phyloP scores from a whole-genome alignment of 331 rosid species.

The Phaseolus coccineus region DNA sequence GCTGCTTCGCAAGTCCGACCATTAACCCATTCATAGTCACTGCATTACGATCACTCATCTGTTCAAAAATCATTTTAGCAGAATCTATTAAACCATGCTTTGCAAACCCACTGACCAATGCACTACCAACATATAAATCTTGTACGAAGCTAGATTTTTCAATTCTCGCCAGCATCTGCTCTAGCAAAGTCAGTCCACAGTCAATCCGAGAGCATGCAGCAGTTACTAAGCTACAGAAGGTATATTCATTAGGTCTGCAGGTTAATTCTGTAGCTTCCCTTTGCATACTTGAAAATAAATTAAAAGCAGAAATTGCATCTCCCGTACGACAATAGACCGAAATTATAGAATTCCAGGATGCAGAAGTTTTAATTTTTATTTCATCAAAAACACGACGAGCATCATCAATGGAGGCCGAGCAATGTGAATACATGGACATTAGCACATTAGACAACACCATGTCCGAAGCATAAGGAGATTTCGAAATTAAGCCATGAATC shows the following conservation, averaged over 20 bases:
- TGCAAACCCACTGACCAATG: slow-evolving; percentile 85
- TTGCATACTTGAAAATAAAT: slow-evolving; percentile 73
- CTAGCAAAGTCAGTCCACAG: slow-evolving; percentile 62
- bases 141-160: slow-evolving; percentile 67
- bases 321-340: slow-evolving; percentile 78
- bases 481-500: slow-evolving; percentile 73
- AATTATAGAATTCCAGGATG: slow-evolving; percentile 88
- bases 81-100: slow-evolving; percentile 61
- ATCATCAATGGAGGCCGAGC: slow-evolving; percentile 59
- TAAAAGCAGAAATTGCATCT: slow-evolving; percentile 67
- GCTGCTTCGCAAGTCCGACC: slow-evolving; percentile 87
- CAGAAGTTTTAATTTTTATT: slow-evolving; percentile 53
- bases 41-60: slow-evolving; percentile 71
- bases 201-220: slow-evolving; percentile 59
- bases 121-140: slow-evolving; percentile 89
- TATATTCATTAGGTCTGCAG: slow-evolving; percentile 75
- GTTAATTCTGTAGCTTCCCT: slow-evolving; percentile 46
- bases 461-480: slow-evolving; percentile 58
- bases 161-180: slow-evolving; percentile 72
- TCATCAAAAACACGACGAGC: slow-evolving; percentile 71
- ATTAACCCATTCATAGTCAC: slow-evolving; percentile 89
- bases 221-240: slow-evolving; percentile 82
- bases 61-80: slow-evolving; percentile 72
- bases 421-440: slow-evolving; percentile 80
- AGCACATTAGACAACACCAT: slow-evolving; percentile 72